Evolutionary conservation across 352 stramenopile species (phyloP).

Genomic region (Pythium utonaiense): DNA sequence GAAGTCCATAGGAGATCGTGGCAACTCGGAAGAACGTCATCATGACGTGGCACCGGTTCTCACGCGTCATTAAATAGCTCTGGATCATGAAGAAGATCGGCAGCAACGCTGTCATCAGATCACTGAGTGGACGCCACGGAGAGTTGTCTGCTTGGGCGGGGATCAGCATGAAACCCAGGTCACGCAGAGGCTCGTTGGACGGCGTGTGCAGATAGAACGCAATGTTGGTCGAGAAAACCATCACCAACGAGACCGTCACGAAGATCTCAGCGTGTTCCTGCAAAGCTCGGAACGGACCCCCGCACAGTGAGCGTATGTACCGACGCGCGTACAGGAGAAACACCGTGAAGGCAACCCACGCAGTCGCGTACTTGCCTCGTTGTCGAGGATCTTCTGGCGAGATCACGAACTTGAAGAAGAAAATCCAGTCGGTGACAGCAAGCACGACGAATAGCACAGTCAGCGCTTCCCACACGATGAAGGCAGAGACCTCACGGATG

Average conservation of each 20-base stretch:
- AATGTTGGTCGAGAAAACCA: conserved; percentile 41
- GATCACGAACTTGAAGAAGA: conserved; percentile 31
- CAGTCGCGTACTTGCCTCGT: conserved; percentile 9
- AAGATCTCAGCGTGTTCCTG: conserved; percentile 37
- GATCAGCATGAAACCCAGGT: conserved; percentile 46
- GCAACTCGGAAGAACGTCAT: conserved; percentile 38
- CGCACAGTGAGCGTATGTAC: conserved; percentile 18
- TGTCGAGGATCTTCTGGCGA: conserved; percentile 11
- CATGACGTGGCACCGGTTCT: conserved; percentile 30
- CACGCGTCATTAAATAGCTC: conserved; percentile 25
- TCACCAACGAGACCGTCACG: conserved; percentile 24
- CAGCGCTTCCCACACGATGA: conserved; percentile 23
- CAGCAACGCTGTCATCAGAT: conserved; percentile 33
- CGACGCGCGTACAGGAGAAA: conserved; percentile 14
- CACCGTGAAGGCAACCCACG: conserved; percentile 22
- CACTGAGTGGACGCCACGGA: conserved; percentile 32
- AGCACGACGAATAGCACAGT: conserved; percentile 26
- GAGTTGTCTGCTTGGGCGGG: conserved; percentile 29
- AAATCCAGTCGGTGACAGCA: conserved; percentile 25
- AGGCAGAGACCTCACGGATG: conserved; percentile 18
- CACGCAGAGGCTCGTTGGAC: conserved; percentile 28
- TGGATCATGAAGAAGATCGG: conserved; percentile 33
- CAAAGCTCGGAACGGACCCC: conserved; percentile 13
- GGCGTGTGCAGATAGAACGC: conserved; percentile 40
- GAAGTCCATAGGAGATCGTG: conserved; percentile 38